Evolutionary conservation across 352 stramenopile species (phyloP).

Genomic region (Phytophthora meadii): DNA sequence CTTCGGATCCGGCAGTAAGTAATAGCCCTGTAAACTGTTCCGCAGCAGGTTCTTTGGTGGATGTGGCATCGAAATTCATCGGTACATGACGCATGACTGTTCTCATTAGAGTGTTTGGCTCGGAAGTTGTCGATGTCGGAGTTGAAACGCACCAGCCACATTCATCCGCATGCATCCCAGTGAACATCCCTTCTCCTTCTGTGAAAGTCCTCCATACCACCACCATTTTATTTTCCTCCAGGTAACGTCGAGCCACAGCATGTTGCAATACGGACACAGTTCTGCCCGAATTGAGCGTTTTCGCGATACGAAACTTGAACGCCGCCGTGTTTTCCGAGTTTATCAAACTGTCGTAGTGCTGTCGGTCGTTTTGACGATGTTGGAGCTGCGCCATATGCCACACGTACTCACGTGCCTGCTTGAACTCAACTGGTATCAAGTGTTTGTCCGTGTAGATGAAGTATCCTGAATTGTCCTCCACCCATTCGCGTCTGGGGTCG

Average conservation of each 20-base stretch:
- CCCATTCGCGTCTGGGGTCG: constrained; percentile 1
- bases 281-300: background rate
- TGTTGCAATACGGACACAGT: constrained; percentile 6
- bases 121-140: background rate
- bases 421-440: constrained; percentile 7
- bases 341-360: background rate
- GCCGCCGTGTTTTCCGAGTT: constrained; percentile 6
- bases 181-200: constrained; percentile 24
- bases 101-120: constrained; percentile 1
- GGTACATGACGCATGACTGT: constrained; percentile 6
- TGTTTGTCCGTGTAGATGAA: constrained; percentile 6
- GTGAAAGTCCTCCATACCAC: constrained; percentile 53
- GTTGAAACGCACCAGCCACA: constrained; percentile 15
- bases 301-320: constrained; percentile 15
- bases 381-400: background rate
- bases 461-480: background rate
- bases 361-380: constrained; percentile 6
- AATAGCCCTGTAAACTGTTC: constrained; percentile 15
- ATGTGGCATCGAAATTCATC: constrained; percentile 6
- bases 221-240: constrained; percentile 48
- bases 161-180: constrained; percentile 14
- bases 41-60: background rate
- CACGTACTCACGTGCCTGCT: background rate
- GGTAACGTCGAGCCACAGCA: constrained; percentile 42
- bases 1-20: background rate